phyloP scores from a whole-genome alignment of 2,329 filamentous ascomycete genomes.

The Cladophialophora chaetospira region DNA sequence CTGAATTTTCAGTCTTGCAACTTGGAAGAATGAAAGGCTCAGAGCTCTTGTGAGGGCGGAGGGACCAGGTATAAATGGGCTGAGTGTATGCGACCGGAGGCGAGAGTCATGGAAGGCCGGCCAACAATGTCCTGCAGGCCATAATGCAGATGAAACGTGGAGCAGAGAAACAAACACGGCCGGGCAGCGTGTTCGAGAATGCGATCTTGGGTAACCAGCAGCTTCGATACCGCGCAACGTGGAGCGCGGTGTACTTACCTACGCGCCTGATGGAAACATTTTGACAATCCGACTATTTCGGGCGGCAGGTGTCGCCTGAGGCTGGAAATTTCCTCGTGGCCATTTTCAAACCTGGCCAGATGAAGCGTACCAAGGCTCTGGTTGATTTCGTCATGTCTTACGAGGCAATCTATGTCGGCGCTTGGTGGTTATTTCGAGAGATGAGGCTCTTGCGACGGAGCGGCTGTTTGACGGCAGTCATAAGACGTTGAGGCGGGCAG shows the following conservation, averaged over 20 bases:
- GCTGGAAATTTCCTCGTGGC: conserved; percentile 3
- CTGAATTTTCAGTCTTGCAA: conserved; percentile 27
- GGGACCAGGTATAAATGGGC: conserved; percentile 33
- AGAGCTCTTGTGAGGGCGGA: conserved; percentile 26
- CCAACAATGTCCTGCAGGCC: conserved; percentile 31
- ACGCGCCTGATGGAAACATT: conserved; percentile 29
- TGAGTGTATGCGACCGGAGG: conserved; percentile 27
- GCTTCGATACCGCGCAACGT: conserved; percentile 24
- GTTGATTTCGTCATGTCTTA: conserved; percentile 25
- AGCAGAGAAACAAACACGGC: conserved; percentile 30
- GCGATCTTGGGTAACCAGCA: conserved; percentile 23
- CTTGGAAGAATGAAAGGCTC: conserved; percentile 34
- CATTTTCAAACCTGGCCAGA: conserved; percentile 14
- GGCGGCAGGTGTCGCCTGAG: conserved; percentile 9
- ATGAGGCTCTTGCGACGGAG: conserved; percentile 29
- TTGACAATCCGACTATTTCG: conserved; percentile 27
- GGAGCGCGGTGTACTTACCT: conserved; percentile 20
- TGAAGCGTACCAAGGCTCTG: conserved; percentile 21
- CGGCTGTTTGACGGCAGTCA: conserved; percentile 20
- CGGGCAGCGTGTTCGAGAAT: conserved; percentile 24
- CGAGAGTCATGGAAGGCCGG: conserved; percentile 18
- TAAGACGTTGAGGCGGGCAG: conserved; percentile 1
- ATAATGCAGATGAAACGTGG: conserved; percentile 30
- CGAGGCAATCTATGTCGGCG: conserved; percentile 30
- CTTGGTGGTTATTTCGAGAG: conserved; percentile 31